Base-by-base conservation (phyloP, 129 eudicot genomes). In the Escallonia rubra region DNA sequence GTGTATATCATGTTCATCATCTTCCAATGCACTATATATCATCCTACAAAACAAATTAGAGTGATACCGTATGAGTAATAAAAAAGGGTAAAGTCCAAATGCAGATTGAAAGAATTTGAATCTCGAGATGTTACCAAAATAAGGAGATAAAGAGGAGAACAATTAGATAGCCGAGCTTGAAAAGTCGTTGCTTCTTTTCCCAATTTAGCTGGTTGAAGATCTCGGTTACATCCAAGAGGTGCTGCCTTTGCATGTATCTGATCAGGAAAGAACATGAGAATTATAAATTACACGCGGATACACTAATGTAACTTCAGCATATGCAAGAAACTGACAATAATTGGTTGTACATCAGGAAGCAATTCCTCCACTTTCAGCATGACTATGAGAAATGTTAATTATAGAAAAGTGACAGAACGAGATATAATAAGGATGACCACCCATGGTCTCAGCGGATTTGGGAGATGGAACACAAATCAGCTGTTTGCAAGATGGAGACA, bases 171-270 rank as follows among this genome's bases (percentile, higher is more conserved):
- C 92, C 99, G 12, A 94, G 96, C 82, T 94, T 94, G 85, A 89
- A 71, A 49, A 94, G 85, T 64, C 99, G 77, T 64, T 85, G 85
- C 69, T 94, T 87, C 88, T 94, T 94, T 78, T 90, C 99, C 96
- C 97, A 81, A 47, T 78, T 82, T 16, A 94, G 90, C 72, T 73
- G 63, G 80, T 94, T 94, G 69, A 94, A 94, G 59, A 94, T 89
- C 89, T 94, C 99, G 0, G 99, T 94, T 63, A 94, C 97, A 66
- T 94, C 99, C 65, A 94, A 78, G 57, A 89, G 97, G 70, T 94
- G 97, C 70, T 85, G 83, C 41, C 78, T 81, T 69, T 81, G 78
- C 63, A 67, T 86, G 79, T 89, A 94, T 86, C 99, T 94, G 71
- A 41, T 23, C 34, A 23, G 34, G 34, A 23, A 23, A 23, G 34